Base-by-base conservation (phyloP, 2,329 filamentous ascomycete species). In the Cercospora sp. region DNA sequence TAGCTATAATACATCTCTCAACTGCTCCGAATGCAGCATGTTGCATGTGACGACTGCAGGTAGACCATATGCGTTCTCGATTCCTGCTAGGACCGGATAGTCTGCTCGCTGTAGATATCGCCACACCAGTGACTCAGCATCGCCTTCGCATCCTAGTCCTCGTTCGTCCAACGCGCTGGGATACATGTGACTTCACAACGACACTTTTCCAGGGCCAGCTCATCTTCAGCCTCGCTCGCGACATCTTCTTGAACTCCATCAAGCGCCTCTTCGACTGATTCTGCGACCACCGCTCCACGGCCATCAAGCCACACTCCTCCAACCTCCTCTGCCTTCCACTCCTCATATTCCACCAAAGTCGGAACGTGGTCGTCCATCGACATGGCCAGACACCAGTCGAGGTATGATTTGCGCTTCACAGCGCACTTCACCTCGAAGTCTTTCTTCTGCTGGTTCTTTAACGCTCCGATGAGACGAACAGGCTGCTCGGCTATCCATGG, bases 401-500 rank as follows among this genome's bases (percentile, higher is more conserved):
- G 61, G 30, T 68, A 71, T n/a, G 67, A 24, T 62, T 69, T 53
- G 12, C 66, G 61, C 58, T 43, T 68, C 7, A 18, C 66, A 3
- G 57, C n/a, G 58, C 67, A 70, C 24, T 49, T 62, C 13, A 43
- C 61, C 59, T 75, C 69, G 60, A 76, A 76, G 0, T 28, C n/a
- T 9, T 32, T 43, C 66, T 74, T 76, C 65, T 76, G 74, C 43
- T 53, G 43, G 3, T 58, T 61, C 57, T 75, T 76, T 32, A 75
- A 55, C 57, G 66, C 74, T 3, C 77, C 77, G 3, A 43, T 67
- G 32, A 78, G 18, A 21, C 28, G 61, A 4, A 77, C 66, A 3
- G 74, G 71, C 53, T 75, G 73, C 18, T 73, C 70, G 26, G 67
- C 65, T 9, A 78, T 60, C 30, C 62, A 75, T 1, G 67, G 72